Evolutionary conservation across 495 filamentous ascomycete species (phyloP).

Genomic region (Aspergillus funiculosus): DNA sequence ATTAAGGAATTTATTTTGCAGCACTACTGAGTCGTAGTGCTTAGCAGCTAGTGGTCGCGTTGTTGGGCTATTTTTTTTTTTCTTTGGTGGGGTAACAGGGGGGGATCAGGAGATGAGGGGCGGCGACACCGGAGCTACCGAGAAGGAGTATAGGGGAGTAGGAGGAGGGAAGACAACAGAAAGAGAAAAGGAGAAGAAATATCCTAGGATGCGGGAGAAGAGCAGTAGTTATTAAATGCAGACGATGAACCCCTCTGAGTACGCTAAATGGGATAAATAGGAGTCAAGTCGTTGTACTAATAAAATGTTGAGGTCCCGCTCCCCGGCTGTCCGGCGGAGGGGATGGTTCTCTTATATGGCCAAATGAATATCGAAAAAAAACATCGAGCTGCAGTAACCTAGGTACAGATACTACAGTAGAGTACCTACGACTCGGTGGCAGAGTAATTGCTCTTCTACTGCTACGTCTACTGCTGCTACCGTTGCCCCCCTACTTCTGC

Average conservation of each 20-base stretch:
- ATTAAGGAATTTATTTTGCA: slow-evolving; percentile 3
- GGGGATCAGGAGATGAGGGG: background rate
- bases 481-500: background rate
- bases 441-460: background rate
- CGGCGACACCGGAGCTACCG: background rate
- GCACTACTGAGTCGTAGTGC: background rate
- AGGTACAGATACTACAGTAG: background rate
- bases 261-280: slow-evolving; percentile 8
- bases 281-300: too few species aligned
- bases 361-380: too few species aligned
- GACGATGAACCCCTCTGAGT: too few species aligned
- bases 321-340: slow-evolving; percentile 20
- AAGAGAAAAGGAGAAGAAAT: slow-evolving; percentile 7
- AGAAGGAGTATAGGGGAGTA: slow-evolving; percentile 3
- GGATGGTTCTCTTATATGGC: slow-evolving; percentile 8
- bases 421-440: background rate
- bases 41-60: slow-evolving; percentile 3
- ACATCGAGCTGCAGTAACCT: too few species aligned
- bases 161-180: slow-evolving; percentile 5
- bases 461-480: background rate
- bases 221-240: slow-evolving; percentile 16
- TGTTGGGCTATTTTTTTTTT: background rate
- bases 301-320: slow-evolving; percentile 22
- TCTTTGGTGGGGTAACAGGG: background rate
- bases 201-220: slow-evolving; percentile 1